phyloP scores from a whole-genome alignment of 2,329 filamentous ascomycete species.

The Lasiodiplodia theobromae region DNA sequence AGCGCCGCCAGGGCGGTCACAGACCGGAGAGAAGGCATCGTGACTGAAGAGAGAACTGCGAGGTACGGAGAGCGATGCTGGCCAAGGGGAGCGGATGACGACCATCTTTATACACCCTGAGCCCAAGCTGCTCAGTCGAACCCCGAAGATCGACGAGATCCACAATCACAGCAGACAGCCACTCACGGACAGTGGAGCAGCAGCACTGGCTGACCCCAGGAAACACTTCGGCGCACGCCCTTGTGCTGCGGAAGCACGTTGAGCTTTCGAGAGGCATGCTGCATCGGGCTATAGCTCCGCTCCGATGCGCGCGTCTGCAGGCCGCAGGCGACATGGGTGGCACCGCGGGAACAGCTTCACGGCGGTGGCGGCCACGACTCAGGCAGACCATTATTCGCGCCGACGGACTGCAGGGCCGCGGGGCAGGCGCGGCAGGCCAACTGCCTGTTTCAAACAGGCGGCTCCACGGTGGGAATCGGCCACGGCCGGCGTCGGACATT shows the following conservation, averaged over 20 bases:
- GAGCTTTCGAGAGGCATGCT: conserved; percentile 19
- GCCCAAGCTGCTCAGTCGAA: conserved; percentile 10
- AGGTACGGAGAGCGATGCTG: conserved; percentile 29
- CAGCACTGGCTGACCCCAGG: conserved; percentile 21
- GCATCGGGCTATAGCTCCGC: conserved; percentile 10
- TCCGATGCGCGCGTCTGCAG: conserved; percentile 1
- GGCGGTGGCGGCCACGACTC: conserved; percentile 10
- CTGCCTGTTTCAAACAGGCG: conserved; percentile 30
- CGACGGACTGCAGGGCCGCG: not conserved
- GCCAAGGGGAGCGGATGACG: not conserved
- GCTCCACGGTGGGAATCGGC: conserved; percentile 19
- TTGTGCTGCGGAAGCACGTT: conserved; percentile 6
- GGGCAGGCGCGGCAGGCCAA: conserved; percentile 15
- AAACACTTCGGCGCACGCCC: conserved; percentile 17
- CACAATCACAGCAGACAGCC: conserved; percentile 24
- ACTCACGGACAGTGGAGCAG: conserved; percentile 20
- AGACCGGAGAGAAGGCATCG: conserved; percentile 44
- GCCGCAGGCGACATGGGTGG: not conserved
- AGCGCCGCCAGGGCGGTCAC: conserved; percentile 44
- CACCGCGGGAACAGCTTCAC: conserved; percentile 10
- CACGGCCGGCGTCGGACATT: conserved; percentile 26
- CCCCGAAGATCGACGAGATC: conserved; percentile 29
- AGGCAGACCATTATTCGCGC: conserved; percentile 17
- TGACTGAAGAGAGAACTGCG: conserved; percentile 23
- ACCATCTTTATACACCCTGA: conserved; percentile 5